These are phyloP conservation scores for Schwanniomyces sp. DNA, from an alignment of 805 yeast genomes.

Conservation along the genomic window DNA sequence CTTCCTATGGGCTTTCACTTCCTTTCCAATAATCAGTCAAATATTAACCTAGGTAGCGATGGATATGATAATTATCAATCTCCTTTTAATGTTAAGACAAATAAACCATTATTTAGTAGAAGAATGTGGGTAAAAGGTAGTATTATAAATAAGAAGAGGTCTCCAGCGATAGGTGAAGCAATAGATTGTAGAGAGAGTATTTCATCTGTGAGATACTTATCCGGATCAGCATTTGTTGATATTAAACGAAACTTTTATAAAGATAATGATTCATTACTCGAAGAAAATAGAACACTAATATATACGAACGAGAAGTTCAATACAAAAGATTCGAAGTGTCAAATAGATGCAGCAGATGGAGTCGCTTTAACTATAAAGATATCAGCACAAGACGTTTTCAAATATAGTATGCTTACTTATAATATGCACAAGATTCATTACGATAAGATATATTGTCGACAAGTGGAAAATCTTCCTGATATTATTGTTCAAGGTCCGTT, in stretches of 20 bases:
- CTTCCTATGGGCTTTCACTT: slow-evolving; percentile 61
- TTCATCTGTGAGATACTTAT: slow-evolving; percentile 33
- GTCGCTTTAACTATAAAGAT: neutral
- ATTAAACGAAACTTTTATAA: slow-evolving; percentile 49
- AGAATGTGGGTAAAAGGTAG: slow-evolving; percentile 83
- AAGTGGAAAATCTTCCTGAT: slow-evolving; percentile 58
- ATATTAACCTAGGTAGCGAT: slow-evolving; percentile 54
- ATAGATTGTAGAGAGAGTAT: slow-evolving; percentile 56
- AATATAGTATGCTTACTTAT: slow-evolving; percentile 75
- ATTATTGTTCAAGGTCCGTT: slow-evolving; percentile 83
- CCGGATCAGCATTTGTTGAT: slow-evolving; percentile 49
- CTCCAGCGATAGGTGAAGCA: slow-evolving; percentile 33
- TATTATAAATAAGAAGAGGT: slow-evolving; percentile 36
- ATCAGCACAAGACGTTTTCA: slow-evolving; percentile 37
- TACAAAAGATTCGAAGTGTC: neutral
- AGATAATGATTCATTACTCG: slow-evolving; percentile 22
- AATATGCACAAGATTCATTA: slow-evolving; percentile 86
- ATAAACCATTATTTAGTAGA: slow-evolving; percentile 41
- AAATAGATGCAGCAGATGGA: neutral
- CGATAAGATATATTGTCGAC: slow-evolving; percentile 54
- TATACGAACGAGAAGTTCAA: slow-evolving; percentile 46
- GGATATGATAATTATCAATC: slow-evolving; percentile 83
- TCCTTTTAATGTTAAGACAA: slow-evolving; percentile 36
- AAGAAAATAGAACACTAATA: slow-evolving; percentile 59
- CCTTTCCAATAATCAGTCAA: slow-evolving; percentile 62